phyloP scores from a whole-genome alignment of 1,284 basidiomycete species.

The Coniophora puteana region DNA sequence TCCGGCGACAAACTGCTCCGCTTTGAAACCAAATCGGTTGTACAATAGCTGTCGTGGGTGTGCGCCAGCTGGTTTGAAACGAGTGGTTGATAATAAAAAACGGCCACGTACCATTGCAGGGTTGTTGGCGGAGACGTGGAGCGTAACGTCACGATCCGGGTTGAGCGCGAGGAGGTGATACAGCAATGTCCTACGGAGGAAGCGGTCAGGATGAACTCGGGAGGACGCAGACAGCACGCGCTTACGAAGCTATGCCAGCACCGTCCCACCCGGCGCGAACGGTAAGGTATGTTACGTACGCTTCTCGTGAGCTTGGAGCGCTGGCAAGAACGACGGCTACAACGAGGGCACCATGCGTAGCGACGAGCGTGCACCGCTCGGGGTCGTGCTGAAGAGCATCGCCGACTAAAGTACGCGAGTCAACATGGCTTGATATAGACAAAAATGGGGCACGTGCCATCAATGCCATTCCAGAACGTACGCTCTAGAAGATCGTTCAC shows the following conservation, averaged over 20 bases:
- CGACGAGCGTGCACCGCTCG: slow-evolving; percentile 68
- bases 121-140: slow-evolving; percentile 78
- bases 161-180: slow-evolving; percentile 69
- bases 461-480: slow-evolving; percentile 71
- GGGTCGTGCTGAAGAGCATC: slow-evolving; percentile 65
- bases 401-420: slow-evolving; percentile 41
- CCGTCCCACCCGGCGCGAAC: slow-evolving; percentile 78
- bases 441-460: slow-evolving; percentile 42
- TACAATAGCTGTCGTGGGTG: slow-evolving; percentile 54
- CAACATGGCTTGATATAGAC: slow-evolving; percentile 4
- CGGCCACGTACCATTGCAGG: slow-evolving; percentile 63
- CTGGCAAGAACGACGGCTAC: slow-evolving; percentile 73
- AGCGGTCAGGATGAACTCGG: neutral
- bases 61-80: neutral
- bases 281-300: slow-evolving; percentile 75
- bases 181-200: slow-evolving; percentile 57
- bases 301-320: slow-evolving; percentile 74
- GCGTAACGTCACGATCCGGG: slow-evolving; percentile 67
- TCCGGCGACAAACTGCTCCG: slow-evolving; percentile 74
- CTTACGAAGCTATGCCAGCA: slow-evolving; percentile 69
- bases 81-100: neutral
- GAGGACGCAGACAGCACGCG: slow-evolving; percentile 13
- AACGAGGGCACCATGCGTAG: slow-evolving; percentile 64
- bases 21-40: slow-evolving; percentile 81
- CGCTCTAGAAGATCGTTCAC: slow-evolving; percentile 64